Percentiles rank a stretch among this genome's conserved stretches.
Evolutionary conservation across 768 basidiomycete species (phyloP).

Genomic region (Lenzites betulinus): DNA sequence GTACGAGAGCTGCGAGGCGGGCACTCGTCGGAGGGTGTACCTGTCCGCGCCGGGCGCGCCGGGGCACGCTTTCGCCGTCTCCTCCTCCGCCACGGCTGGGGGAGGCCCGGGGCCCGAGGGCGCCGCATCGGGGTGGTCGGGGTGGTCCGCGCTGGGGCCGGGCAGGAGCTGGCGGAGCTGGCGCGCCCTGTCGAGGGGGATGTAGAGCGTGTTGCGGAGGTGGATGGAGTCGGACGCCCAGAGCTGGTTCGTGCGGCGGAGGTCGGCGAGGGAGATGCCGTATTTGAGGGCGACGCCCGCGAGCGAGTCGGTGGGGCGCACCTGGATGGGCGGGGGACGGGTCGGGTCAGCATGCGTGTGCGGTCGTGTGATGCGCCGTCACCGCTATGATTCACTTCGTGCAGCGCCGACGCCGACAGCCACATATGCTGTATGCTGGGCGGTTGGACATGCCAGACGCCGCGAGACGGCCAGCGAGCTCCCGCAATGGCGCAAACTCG

Average conservation of each 20-base stretch:
- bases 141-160: slow-evolving; percentile 1
- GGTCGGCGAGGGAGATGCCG: slow-evolving; percentile 77
- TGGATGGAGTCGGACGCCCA: slow-evolving; percentile 95
- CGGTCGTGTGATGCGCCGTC: no score
- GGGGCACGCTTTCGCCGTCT: background rate
- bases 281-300: slow-evolving; percentile 89
- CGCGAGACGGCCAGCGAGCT: no score
- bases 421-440: no score
- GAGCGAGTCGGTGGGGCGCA: slow-evolving; percentile 75
- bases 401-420: no score
- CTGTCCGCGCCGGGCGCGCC: background rate
- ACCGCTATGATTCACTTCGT: no score
- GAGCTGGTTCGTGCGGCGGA: slow-evolving; percentile 87
- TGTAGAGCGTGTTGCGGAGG: slow-evolving; percentile 77
- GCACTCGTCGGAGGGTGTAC: slow-evolving; percentile 33
- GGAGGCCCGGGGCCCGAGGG: background rate
- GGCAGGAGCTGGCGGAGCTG: slow-evolving; percentile 41
- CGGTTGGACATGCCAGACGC: no score
- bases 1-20: slow-evolving; percentile 35
- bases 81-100: no score
- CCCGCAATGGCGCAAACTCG: no score
- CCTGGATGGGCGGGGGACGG: no score
- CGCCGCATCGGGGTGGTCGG: background rate
- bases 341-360: background rate
- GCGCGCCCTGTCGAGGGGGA: slow-evolving; percentile 67